phyloP scores from a whole-genome alignment of 2,329 filamentous ascomycete genomes.

The Immersiporthe knoxdaviesiana region DNA sequence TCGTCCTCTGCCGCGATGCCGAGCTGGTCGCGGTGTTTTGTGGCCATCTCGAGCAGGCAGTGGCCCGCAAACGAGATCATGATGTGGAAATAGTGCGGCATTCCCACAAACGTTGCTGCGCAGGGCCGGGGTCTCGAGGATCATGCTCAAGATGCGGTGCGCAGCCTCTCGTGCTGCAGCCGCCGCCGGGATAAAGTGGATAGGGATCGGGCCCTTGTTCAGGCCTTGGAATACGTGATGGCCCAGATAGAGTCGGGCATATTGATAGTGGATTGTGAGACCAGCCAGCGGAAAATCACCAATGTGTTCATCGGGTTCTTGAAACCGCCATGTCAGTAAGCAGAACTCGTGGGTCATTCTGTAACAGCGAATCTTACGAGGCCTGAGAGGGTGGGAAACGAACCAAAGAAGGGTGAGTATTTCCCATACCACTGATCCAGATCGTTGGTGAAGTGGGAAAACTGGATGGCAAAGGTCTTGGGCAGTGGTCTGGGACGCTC shows the following conservation, averaged over 20 bases:
- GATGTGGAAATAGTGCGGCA: constrained; percentile 14
- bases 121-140: neutral
- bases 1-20: constrained; percentile 2
- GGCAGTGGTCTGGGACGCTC: constrained; percentile 2
- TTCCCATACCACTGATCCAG: constrained; percentile 8
- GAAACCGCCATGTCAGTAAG: neutral
- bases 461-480: constrained; percentile 2
- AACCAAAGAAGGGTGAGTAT: constrained; percentile 7
- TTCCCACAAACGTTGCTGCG: constrained; percentile 5
- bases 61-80: constrained; percentile 10
- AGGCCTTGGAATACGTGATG: constrained; percentile 1
- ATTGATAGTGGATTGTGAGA: constrained; percentile 7
- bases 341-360: neutral
- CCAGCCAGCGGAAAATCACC: constrained; percentile 5
- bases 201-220: neutral
- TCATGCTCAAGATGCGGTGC: neutral
- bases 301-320: constrained; percentile 7
- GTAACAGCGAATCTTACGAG: no score
- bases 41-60: constrained; percentile 3
- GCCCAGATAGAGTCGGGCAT: neutral
- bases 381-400: neutral
- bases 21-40: constrained; percentile 2
- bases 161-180: neutral
- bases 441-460: neutral
- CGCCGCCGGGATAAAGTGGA: constrained; percentile 4